Percentiles rank a stretch among this genome's conserved stretches.
phyloP scores from a whole-genome alignment of 1,284 basidiomycete genomes.

The Sporisorium exsertum region DNA sequence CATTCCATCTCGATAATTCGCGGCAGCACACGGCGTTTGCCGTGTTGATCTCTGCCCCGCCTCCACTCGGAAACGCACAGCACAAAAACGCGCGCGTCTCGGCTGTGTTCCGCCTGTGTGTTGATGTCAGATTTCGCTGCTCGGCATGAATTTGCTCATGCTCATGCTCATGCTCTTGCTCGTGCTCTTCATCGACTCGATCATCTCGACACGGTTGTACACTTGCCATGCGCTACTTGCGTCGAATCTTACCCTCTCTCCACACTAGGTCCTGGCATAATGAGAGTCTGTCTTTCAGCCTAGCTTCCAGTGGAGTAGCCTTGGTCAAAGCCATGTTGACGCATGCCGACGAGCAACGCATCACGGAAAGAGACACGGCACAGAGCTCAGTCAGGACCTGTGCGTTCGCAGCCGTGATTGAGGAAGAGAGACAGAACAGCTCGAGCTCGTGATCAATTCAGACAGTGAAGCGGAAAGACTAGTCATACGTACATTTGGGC shows the following conservation, averaged over 20 bases:
- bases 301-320: too few species aligned
- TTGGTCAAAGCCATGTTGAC: too few species aligned
- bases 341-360: background rate
- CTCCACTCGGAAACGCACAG: slow-evolving; percentile 1
- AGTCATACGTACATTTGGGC: background rate
- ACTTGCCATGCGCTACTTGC: too few species aligned
- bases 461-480: background rate
- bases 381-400: background rate
- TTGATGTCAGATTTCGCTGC: slow-evolving; percentile 3
- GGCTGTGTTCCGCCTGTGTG: background rate
- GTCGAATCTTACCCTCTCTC: too few species aligned
- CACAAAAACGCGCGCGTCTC: background rate
- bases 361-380: background rate
- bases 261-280: too few species aligned
- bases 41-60: slow-evolving; percentile 3
- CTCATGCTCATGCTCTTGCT: too few species aligned
- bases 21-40: slow-evolving; percentile 3
- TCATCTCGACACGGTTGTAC: too few species aligned
- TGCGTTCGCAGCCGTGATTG: background rate
- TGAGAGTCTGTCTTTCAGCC: too few species aligned
- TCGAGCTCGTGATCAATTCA: background rate
- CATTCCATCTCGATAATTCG: background rate
- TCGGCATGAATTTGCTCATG: background rate
- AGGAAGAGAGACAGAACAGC: background rate
- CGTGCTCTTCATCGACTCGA: too few species aligned